Conservation (phyloP, 2,329 filamentous ascomycete genomes). For the Cordyceps farinosa region DNA sequence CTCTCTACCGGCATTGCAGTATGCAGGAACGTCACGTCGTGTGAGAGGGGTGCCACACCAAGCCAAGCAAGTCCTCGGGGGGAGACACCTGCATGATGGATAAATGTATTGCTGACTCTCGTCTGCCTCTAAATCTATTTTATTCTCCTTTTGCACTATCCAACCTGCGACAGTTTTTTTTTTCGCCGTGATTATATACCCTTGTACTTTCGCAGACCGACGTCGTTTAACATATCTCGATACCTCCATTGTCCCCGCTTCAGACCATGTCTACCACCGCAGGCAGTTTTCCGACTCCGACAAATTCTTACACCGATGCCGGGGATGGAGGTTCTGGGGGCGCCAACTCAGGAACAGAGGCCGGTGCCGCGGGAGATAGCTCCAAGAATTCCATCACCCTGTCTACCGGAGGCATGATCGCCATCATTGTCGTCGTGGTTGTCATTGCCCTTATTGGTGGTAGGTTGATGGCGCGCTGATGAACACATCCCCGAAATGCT, state of each 20-base stretch:
- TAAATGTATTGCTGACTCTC: slow-evolving; percentile 6
- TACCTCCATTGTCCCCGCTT: slow-evolving; percentile 43
- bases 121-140: neutral
- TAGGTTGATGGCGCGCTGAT: slow-evolving; percentile 31
- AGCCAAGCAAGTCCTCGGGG: neutral
- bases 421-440: slow-evolving; percentile 70
- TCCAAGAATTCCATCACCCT: slow-evolving; percentile 56
- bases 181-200: slow-evolving; percentile 2
- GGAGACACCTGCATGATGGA: neutral
- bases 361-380: slow-evolving; percentile 63
- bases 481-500: slow-evolving; percentile 16
- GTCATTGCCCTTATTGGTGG: slow-evolving; percentile 65
- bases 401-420: slow-evolving; percentile 66
- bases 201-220: slow-evolving; percentile 19
- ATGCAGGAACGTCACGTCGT: slow-evolving; percentile 9
- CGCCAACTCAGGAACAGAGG: slow-evolving; percentile 46
- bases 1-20: slow-evolving; percentile 13
- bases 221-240: slow-evolving; percentile 38
- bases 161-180: neutral
- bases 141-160: neutral
- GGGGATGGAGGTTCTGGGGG: slow-evolving; percentile 35
- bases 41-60: neutral
- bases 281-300: slow-evolving; percentile 15
- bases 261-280: slow-evolving; percentile 22
- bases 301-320: slow-evolving; percentile 33